phyloP scores from a whole-genome alignment of 352 stramenopile genomes.

The Phytophthora sp. region DNA sequence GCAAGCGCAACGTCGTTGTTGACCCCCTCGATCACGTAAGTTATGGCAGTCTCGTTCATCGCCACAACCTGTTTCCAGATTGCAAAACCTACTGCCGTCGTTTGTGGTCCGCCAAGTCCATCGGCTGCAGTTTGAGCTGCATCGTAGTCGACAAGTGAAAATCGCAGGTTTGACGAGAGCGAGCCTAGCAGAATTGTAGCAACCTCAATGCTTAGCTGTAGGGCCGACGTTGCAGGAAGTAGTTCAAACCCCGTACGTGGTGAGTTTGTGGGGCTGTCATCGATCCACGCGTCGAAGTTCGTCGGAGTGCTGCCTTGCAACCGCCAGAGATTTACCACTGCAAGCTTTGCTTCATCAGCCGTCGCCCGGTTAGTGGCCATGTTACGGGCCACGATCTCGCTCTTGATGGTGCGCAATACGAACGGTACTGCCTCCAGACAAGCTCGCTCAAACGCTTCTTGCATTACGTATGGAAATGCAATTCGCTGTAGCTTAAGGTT shows the following conservation, averaged over 20 bases:
- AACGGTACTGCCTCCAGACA: conserved; percentile 70
- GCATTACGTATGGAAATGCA: conserved; percentile 67
- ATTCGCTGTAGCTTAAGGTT: conserved; percentile 47
- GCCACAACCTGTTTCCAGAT: conserved; percentile 83
- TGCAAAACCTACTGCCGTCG: conserved; percentile 60
- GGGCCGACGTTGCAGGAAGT: conserved; percentile 29
- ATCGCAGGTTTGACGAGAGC: conserved; percentile 59
- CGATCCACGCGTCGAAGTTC: conserved; percentile 73
- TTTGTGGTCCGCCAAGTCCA: conserved; percentile 5
- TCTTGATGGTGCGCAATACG: conserved; percentile 67
- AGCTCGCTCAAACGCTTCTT: conserved; percentile 61
- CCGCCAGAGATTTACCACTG: conserved; percentile 59
- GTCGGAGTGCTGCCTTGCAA: conserved; percentile 38
- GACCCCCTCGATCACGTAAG: conserved; percentile 55
- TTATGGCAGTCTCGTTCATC: conserved; percentile 64
- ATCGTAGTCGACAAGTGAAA: conserved; percentile 77
- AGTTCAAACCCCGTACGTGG: conserved; percentile 72
- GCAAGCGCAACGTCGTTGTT: conserved; percentile 64
- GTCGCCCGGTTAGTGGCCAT: conserved; percentile 45
- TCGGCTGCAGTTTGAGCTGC: conserved; percentile 20
- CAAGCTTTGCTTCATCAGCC: conserved; percentile 49
- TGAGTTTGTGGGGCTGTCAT: conserved; percentile 51
- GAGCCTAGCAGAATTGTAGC: conserved; percentile 58
- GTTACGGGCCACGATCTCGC: conserved; percentile 55
- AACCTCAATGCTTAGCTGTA: conserved; percentile 67